phyloP scores from a whole-genome alignment of 2,329 filamentous ascomycete genomes.

The Orbilia blumenaviensis region DNA sequence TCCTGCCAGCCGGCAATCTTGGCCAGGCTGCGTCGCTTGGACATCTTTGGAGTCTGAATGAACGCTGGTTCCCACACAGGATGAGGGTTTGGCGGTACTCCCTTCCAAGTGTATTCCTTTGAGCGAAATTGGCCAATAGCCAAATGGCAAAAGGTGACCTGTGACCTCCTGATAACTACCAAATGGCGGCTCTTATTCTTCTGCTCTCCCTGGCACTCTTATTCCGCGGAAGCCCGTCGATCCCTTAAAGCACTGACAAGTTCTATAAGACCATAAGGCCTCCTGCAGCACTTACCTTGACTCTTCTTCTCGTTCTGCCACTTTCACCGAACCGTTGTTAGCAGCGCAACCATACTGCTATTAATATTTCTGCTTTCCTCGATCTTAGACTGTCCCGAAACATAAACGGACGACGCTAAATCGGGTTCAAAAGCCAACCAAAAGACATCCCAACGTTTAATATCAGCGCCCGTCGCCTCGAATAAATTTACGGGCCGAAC shows the following conservation, averaged over 20 bases:
- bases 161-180: constrained; percentile 22
- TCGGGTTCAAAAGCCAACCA: not conserved
- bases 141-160: constrained; percentile 48
- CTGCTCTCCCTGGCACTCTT: constrained; percentile 26
- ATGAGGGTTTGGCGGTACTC: constrained; percentile 44
- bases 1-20: constrained; percentile 40
- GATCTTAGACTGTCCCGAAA: constrained; percentile 14
- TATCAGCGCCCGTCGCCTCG: constrained; percentile 44
- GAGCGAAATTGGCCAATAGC: constrained; percentile 52
- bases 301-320: constrained; percentile 37
- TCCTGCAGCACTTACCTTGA: constrained; percentile 27
- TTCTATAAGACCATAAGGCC: constrained; percentile 53
- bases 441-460: constrained; percentile 13
- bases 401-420: constrained; percentile 2
- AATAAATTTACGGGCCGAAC: constrained; percentile 51
- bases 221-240: constrained; percentile 50
- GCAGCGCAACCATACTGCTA: constrained; percentile 50
- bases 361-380: constrained; percentile 7
- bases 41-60: constrained; percentile 23
- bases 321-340: constrained; percentile 42
- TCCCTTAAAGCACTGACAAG: constrained; percentile 45
- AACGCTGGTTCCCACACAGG: constrained; percentile 32
- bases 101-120: constrained; percentile 39
- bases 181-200: constrained; percentile 41
- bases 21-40: constrained; percentile 50